Percentiles rank a stretch among this genome's conserved stretches.
Conservation (phyloP, 1,284 basidiomycete species). For the Ceratobasidium sp. region DNA sequence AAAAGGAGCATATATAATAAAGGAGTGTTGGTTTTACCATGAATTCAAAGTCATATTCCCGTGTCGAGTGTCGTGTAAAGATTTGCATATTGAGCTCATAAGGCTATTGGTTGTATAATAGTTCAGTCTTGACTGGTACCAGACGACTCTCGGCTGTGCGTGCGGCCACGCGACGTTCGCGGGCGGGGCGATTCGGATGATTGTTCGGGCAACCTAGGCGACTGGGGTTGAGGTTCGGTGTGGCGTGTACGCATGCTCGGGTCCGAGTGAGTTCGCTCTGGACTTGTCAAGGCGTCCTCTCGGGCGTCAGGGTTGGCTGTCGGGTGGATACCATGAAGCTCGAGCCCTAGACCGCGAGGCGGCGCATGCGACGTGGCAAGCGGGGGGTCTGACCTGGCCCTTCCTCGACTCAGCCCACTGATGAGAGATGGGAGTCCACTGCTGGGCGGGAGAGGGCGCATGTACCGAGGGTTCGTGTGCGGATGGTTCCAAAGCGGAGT, state of each 20-base stretch:
- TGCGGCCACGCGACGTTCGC: slow-evolving; percentile 10
- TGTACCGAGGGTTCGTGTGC: slow-evolving; percentile 35
- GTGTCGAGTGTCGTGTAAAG: slow-evolving; percentile 19
- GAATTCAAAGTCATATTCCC: slow-evolving; percentile 31
- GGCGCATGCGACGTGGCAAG: background rate
- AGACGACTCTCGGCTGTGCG: slow-evolving; percentile 16
- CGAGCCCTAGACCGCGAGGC: slow-evolving; percentile 10
- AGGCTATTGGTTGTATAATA: slow-evolving; percentile 27
- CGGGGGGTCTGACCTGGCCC: slow-evolving; percentile 31
- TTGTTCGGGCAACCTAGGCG: background rate
- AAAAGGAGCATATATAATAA: slow-evolving; percentile 17
- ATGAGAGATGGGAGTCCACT: slow-evolving; percentile 18
- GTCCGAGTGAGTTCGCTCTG: slow-evolving; percentile 14
- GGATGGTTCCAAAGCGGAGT: slow-evolving; percentile 30
- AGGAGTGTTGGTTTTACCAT: slow-evolving; percentile 3
- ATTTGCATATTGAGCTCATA: slow-evolving; percentile 34
- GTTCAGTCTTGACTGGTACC: background rate
- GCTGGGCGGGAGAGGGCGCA: slow-evolving; percentile 23
- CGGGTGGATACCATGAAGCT: background rate
- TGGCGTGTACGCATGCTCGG: background rate
- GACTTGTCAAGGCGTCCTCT: background rate
- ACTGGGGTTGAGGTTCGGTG: background rate
- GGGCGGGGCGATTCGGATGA: slow-evolving; percentile 1
- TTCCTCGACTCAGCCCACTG: background rate
- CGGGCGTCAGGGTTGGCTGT: background rate